Evolutionary conservation across 106 monocot genomes (phyloP).

Genomic region (Iris macrosiphon): DNA sequence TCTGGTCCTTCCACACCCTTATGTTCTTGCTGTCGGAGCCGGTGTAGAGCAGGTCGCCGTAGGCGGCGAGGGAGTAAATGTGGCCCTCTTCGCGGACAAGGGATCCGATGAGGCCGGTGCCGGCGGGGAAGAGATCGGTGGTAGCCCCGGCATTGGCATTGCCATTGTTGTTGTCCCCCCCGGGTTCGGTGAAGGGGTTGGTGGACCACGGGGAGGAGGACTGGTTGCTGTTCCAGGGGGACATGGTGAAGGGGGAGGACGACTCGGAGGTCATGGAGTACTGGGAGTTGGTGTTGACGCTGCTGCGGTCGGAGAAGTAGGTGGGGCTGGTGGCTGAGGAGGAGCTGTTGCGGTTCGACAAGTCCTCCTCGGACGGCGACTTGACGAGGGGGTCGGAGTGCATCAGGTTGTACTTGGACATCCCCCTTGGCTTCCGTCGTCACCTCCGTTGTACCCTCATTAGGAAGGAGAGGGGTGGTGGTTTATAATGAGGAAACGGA

Average conservation of each 20-base stretch:
- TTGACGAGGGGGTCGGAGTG: conserved; percentile 16
- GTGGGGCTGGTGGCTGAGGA: conserved; percentile 22
- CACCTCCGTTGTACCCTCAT: not conserved
- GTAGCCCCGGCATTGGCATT: not conserved
- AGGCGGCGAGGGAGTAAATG: conserved; percentile 58
- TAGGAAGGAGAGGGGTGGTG: not conserved
- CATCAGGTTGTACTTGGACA: not conserved
- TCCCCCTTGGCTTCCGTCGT: not conserved
- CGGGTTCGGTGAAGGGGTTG: conserved; percentile 2
- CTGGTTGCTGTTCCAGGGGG: conserved; percentile 34
- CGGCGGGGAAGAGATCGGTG: conserved; percentile 13
- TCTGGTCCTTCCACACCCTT: conserved; percentile 43
- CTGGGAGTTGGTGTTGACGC: not conserved
- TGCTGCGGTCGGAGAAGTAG: conserved; percentile 25
- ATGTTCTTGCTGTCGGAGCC: conserved; percentile 79
- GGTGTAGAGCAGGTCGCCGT: conserved; percentile 49
- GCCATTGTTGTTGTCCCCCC: not conserved
- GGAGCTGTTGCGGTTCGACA: conserved; percentile 28
- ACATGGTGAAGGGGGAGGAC: conserved; percentile 38
- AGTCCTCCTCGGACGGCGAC: conserved; percentile 17
- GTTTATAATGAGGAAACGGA: not conserved
- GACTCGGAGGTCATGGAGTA: conserved; percentile 24
- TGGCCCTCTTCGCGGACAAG: conserved; percentile 62
- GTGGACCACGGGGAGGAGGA: conserved; percentile 39
- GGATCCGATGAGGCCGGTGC: conserved; percentile 33